Evolutionary conservation across 768 basidiomycete species (phyloP).

Genomic region (Kondoa subrosea): DNA sequence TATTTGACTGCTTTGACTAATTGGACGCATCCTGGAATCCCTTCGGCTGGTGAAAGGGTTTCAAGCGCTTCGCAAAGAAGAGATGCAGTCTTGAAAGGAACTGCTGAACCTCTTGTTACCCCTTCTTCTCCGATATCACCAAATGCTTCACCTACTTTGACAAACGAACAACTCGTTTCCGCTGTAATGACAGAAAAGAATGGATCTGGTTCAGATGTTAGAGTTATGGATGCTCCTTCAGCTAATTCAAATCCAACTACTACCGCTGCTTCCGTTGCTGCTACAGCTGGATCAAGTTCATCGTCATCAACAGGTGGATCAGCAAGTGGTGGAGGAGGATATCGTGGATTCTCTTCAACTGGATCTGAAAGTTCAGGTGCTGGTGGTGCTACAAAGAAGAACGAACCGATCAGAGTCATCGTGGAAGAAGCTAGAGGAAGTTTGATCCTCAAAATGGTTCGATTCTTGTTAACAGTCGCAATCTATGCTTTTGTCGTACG

Average conservation of each 20-base stretch:
- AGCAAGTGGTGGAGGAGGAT: not conserved
- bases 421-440: conserved; percentile 56
- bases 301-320: not conserved
- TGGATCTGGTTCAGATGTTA: conserved; percentile 2
- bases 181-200: conserved; percentile 15
- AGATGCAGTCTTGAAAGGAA: conserved; percentile 8
- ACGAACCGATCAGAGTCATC: conserved; percentile 59
- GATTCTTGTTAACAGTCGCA: conserved; percentile 16
- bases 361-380: not conserved
- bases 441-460: conserved; percentile 15
- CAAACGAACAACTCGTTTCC: conserved; percentile 15
- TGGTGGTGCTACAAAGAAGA: conserved; percentile 35
- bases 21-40: not conserved
- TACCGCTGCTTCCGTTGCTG: not conserved
- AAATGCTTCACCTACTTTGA: conserved; percentile 6
- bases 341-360: not conserved
- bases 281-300: not conserved
- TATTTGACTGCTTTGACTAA: not conserved
- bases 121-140: not conserved
- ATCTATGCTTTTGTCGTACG: conserved; percentile 31
- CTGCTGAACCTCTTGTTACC: not conserved
- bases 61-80: conserved; percentile 12
- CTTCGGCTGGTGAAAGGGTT: conserved; percentile 4
- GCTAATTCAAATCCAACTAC: not conserved
- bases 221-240: conserved; percentile 7